Percentiles rank a stretch among this genome's conserved stretches.
phyloP scores from a whole-genome alignment of 176 grass and related monocot species.

The Microstegium vimineum region DNA sequence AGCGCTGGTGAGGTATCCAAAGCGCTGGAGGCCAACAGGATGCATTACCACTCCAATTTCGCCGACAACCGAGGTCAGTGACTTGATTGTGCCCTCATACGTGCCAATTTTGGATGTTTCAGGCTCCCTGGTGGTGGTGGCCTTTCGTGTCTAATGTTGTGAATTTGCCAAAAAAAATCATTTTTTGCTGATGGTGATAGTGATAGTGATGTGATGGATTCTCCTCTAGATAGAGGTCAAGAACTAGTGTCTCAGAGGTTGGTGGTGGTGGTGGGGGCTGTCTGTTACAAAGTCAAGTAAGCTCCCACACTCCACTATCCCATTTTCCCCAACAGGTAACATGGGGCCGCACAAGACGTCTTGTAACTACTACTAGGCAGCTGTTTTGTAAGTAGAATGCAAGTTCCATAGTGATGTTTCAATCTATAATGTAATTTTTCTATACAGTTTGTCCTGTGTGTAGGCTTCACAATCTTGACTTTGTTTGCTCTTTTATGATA shows the following conservation, averaged over 20 bases:
- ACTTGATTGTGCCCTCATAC: conserved; percentile 19
- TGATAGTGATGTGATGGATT: conserved; percentile 44
- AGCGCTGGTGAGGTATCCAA: conserved; percentile 79
- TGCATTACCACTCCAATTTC: conserved; percentile 99
- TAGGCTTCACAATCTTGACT: background rate
- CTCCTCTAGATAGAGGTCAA: conserved; percentile 34
- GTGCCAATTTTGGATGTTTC: conserved; percentile 26
- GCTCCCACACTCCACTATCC: conserved; percentile 27
- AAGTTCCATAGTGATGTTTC: background rate
- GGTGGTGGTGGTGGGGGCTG: conserved; percentile 21
- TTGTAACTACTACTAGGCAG: conserved; percentile 18
- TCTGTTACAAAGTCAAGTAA: conserved; percentile 6
- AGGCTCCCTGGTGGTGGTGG: background rate
- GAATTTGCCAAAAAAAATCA: conserved; percentile 7
- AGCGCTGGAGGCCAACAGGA: conserved; percentile 83
- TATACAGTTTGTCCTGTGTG: background rate
- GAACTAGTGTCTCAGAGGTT: conserved; percentile 7
- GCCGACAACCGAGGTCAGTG: conserved; percentile 72
- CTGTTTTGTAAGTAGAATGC: background rate
- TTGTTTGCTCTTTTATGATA: background rate
- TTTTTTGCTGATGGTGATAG: conserved; percentile 18
- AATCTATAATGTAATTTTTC: no score
- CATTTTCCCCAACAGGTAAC: background rate
- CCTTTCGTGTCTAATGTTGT: background rate
- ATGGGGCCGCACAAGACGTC: background rate